A percentile compares a stretch with the other conserved stretches of the same genome.
Evolutionary conservation across 208 protist species (phyloP).

Genomic region (Lotmaria passim): DNA sequence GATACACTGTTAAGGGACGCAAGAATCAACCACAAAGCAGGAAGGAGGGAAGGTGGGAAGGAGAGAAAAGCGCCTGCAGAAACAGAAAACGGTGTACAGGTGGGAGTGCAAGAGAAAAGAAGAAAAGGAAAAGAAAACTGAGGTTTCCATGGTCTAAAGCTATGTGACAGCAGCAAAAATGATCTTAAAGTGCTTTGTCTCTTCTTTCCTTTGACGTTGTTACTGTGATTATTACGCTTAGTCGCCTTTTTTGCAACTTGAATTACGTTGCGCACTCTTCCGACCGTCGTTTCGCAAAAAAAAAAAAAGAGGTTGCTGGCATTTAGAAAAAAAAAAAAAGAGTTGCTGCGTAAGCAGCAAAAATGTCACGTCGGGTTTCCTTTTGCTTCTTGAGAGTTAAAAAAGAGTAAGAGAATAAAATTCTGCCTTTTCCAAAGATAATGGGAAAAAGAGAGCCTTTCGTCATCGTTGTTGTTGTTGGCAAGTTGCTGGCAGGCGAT

Average conservation of each 20-base stretch:
- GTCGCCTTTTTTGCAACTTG: too few relatives aligned
- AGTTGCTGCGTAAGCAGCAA: constrained; percentile 8
- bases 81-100: neutral
- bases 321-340: constrained; percentile 26
- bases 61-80: neutral
- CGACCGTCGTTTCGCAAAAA: neutral
- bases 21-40: neutral
- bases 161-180: too few relatives aligned
- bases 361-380: neutral
- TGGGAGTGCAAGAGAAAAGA: constrained; percentile 8
- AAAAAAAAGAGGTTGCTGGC: neutral
- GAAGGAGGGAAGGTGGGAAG: neutral
- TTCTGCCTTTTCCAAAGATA: too few relatives aligned
- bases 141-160: neutral
- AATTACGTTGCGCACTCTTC: neutral
- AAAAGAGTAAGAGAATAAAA: constrained; percentile 26
- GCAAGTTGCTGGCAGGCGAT: too few relatives aligned
- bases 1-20: too few relatives aligned
- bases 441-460: too few relatives aligned
- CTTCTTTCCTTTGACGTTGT: too few relatives aligned
- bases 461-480: too few relatives aligned
- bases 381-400: neutral
- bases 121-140: neutral
- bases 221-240: too few relatives aligned
- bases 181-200: too few relatives aligned